Evolutionary conservation across 2,329 filamentous ascomycete species (phyloP).

Genomic region (Stemphylium beticola): DNA sequence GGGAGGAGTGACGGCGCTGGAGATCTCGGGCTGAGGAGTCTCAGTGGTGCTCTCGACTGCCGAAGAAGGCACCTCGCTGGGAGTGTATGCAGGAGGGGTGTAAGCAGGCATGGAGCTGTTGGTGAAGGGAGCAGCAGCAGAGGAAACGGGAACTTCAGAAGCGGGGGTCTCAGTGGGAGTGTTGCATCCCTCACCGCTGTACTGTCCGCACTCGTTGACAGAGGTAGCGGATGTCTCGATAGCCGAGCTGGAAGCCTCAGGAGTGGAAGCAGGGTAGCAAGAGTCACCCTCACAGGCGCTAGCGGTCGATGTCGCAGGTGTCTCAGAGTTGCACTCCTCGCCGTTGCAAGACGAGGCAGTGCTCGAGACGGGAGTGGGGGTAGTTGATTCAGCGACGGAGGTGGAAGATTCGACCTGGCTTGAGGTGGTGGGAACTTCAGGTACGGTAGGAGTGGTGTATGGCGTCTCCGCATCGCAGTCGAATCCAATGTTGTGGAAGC

Average conservation of each 20-base stretch:
- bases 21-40: slow-evolving; percentile 12
- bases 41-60: slow-evolving; percentile 10
- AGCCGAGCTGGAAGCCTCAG: slow-evolving; percentile 14
- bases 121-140: slow-evolving; percentile 15
- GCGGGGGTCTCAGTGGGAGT: slow-evolving; percentile 8
- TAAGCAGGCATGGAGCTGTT: slow-evolving; percentile 27
- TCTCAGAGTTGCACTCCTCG: not conserved
- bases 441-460: slow-evolving; percentile 31
- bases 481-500: slow-evolving; percentile 76
- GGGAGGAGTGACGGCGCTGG: slow-evolving; percentile 10
- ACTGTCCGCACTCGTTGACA: slow-evolving; percentile 9
- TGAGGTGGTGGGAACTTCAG: slow-evolving; percentile 18
- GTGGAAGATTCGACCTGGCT: slow-evolving; percentile 10
- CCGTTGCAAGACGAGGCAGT: too few species aligned
- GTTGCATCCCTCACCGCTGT: not conserved
- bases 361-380: not conserved
- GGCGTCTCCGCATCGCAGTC: slow-evolving; percentile 62
- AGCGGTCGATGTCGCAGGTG: slow-evolving; percentile 3
- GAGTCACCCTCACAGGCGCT: slow-evolving; percentile 2
- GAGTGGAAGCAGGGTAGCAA: slow-evolving; percentile 14
- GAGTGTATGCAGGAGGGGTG: slow-evolving; percentile 17
- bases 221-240: slow-evolving; percentile 9
- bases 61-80: slow-evolving; percentile 13
- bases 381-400: slow-evolving; percentile 1
- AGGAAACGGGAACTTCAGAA: slow-evolving; percentile 6